Base-by-base conservation (phyloP, 768 basidiomycete genomes). In the Kwoniella sp. region DNA sequence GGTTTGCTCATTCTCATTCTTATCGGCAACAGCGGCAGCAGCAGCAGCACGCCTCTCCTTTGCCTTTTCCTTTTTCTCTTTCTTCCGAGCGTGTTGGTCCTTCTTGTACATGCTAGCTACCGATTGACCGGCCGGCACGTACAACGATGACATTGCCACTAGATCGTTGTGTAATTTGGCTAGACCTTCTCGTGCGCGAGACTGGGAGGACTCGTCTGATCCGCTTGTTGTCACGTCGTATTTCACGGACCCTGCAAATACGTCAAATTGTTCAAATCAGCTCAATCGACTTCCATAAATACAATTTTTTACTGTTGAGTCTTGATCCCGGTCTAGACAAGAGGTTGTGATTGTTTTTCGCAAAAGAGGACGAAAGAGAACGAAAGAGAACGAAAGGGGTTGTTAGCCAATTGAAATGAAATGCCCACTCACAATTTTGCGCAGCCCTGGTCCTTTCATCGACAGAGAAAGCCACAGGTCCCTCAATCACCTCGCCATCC, bases 181-280 rank as follows among this genome's bases (percentile, higher is more conserved):
- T 5, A 69, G 47, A 7, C 55, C 65, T 25, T 44, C 44, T 2
- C 67, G 66, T n/a, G 71, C 68, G 12, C 37, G 46, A 1, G 33
- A 12, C 24, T 67, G 40, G 7, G 55, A 59, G 12, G 62, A 22
- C 13, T 55, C 59, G 27, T 55, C 63, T 36, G 60, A 57, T 1
- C 33, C 26, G n/a, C 63, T 59, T 47, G 63, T 60, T 9, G 80
- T 78, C 46, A 91, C 80, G 37, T 82, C 81, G 83, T 88, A 92
- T 13, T 85, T 83, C 22, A 87, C 68, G 0, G 82, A 82, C 89
- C 89, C 90, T 91, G 46, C n/a, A 46, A 19, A 33, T 26, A 19
- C 3, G 46, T 19, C 22, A n/a, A 52, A 22, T 29, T 19, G 40
- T 25, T 19, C 52, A 53, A 29, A 6, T 33, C 33, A 33, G 13